Conservation (phyloP, 1,284 basidiomycete genomes). For the Cutaneotrichosporon sp. region DNA sequence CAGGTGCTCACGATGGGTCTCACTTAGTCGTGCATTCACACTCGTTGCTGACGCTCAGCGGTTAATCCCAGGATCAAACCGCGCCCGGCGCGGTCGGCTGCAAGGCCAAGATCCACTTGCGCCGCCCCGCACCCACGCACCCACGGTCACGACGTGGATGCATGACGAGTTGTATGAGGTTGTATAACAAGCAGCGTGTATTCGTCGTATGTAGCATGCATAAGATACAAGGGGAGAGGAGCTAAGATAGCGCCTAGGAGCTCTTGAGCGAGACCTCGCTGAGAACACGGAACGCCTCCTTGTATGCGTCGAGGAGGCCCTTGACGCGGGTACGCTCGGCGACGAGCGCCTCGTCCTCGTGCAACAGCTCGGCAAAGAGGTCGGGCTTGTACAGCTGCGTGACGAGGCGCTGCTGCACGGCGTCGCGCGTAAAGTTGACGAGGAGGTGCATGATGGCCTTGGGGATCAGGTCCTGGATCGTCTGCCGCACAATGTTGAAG, state of each 20-base stretch:
- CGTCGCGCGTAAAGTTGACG: slow-evolving; percentile 89
- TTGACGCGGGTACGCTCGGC: slow-evolving; percentile 91
- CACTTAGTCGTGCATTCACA: too few relatives aligned
- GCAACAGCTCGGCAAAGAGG: slow-evolving; percentile 81
- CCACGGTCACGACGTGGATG: too few relatives aligned
- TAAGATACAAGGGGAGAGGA: too few relatives aligned
- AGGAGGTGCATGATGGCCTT: slow-evolving; percentile 86
- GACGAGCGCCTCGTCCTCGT: slow-evolving; percentile 93
- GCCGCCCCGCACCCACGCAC: too few relatives aligned
- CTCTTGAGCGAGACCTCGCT: slow-evolving; percentile 47
- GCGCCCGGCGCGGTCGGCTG: too few relatives aligned
- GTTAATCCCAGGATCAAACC: too few relatives aligned
- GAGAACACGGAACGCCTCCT: slow-evolving; percentile 78
- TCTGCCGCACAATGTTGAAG: slow-evolving; percentile 92
- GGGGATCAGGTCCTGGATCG: slow-evolving; percentile 93
- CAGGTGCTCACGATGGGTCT: too few relatives aligned
- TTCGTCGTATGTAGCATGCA: too few relatives aligned
- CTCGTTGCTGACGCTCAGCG: too few relatives aligned
- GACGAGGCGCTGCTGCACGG: slow-evolving; percentile 93
- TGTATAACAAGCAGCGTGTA: too few relatives aligned
- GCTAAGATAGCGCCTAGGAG: slow-evolving; percentile 14
- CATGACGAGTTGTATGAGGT: too few relatives aligned
- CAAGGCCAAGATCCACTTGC: too few relatives aligned
- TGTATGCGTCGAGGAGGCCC: slow-evolving; percentile 91
- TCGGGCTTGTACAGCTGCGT: slow-evolving; percentile 89